These are phyloP conservation scores for Kazachstania taianensis DNA, from an alignment of 805 yeast species.

Conservation along the genomic window DNA sequence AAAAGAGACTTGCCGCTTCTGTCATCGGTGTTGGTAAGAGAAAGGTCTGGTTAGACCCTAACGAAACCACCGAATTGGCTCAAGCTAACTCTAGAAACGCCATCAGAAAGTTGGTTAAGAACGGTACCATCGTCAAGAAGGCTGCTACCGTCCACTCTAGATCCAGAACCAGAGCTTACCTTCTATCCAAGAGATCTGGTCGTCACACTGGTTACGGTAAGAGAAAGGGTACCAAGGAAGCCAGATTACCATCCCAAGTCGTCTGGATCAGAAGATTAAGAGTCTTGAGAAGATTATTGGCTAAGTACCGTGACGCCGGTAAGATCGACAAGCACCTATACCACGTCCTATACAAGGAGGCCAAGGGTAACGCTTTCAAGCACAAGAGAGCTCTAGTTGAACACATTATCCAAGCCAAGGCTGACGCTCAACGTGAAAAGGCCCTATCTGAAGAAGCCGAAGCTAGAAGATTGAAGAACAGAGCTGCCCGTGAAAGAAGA, in stretches of 20 bases:
- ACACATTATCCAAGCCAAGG: conserved; percentile 99
- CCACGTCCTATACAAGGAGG: conserved; percentile 92
- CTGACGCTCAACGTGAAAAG: conserved; percentile 98
- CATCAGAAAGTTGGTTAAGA: conserved; percentile 93
- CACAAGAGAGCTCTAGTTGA: conserved; percentile 99
- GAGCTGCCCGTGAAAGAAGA: conserved; percentile 99
- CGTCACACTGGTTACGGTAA: conserved; percentile 99
- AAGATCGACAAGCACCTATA: conserved; percentile 98
- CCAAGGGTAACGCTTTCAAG: conserved; percentile 99
- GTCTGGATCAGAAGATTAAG: conserved; percentile 99
- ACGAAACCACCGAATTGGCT: conserved; percentile 90
- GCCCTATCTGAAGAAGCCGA: conserved; percentile 98
- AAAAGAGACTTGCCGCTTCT: conserved; percentile 99
- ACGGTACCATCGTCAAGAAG: conserved; percentile 97
- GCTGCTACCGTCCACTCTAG: conserved; percentile 96
- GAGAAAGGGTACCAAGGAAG: conserved; percentile 99
- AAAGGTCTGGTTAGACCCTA: conserved; percentile 99
- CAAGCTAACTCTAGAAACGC: conserved; percentile 97
- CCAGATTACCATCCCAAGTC: conserved; percentile 96
- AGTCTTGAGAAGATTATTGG: conserved; percentile 95
- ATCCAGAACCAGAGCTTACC: conserved; percentile 94
- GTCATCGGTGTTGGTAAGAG: conserved; percentile 98
- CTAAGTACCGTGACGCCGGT: conserved; percentile 98
- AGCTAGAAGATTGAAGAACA: conserved; percentile 97
- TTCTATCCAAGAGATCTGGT: conserved; percentile 94